These are phyloP conservation scores for Quercus parvula DNA, from an alignment of 306 rosid species.

Conservation along the genomic window DNA sequence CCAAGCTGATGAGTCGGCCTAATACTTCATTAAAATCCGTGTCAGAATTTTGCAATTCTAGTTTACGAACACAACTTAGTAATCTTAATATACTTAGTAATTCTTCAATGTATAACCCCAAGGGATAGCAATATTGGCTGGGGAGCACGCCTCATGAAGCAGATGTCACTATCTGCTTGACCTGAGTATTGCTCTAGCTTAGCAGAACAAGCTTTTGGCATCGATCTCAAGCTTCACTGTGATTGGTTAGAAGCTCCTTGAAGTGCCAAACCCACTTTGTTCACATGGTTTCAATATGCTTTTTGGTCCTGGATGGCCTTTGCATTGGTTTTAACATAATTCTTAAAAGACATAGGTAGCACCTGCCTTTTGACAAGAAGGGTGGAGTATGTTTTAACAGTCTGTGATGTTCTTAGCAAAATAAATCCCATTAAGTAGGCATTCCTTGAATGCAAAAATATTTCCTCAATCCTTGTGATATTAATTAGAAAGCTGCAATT, in stretches of 20 bases:
- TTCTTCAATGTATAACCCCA: not conserved
- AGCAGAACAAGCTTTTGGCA: constrained; percentile 7
- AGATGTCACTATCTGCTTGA: not conserved
- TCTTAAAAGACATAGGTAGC: not conserved
- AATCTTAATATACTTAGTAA: not conserved
- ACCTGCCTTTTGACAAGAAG: not conserved
- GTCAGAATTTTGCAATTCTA: not conserved
- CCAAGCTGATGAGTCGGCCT: not conserved
- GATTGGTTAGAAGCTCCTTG: constrained; percentile 12
- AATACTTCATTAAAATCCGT: not conserved
- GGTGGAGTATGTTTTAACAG: not conserved
- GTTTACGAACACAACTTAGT: not conserved
- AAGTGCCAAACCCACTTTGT: not conserved
- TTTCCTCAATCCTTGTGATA: not conserved
- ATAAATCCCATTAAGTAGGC: not conserved
- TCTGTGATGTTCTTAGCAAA: not conserved
- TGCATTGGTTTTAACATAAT: not conserved
- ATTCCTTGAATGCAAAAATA: not conserved
- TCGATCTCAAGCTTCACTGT: not conserved
- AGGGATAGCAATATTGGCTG: no score
- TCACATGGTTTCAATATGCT: not conserved
- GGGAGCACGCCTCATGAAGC: no score
- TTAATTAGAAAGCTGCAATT: constrained; percentile 1
- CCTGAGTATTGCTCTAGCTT: constrained; percentile 1
- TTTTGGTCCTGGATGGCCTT: not conserved